A percentile compares a stretch with the other conserved stretches of the same genome.
These are phyloP conservation scores for Exophiala viscosa DNA, from an alignment of 2,329 filamentous ascomycete genomes.

Conservation along the genomic window DNA sequence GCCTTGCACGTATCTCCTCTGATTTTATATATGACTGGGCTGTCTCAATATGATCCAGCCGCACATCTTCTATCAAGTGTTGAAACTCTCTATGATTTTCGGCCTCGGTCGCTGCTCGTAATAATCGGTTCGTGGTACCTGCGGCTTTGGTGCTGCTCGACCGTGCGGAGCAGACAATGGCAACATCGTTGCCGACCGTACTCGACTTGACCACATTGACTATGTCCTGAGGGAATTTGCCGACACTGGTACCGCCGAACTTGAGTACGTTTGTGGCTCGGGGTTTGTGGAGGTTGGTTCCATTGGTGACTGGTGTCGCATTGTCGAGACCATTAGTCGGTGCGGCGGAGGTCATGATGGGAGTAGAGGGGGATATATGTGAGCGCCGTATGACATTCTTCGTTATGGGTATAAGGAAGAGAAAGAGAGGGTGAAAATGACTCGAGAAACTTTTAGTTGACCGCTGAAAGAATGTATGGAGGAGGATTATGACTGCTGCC, in stretches of 20 bases:
- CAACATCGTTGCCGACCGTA: conserved; percentile 68
- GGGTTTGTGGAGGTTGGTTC: conserved; percentile 9
- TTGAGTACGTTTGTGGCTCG: conserved; percentile 22
- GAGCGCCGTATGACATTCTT: conserved; percentile 10
- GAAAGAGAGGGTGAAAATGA: not conserved
- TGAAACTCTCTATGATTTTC: conserved; percentile 58
- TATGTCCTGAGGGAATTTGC: conserved; percentile 81
- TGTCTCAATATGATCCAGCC: conserved; percentile 73
- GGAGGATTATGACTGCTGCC: too few relatives aligned
- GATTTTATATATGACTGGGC: conserved; percentile 62
- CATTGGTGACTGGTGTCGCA: conserved; percentile 7
- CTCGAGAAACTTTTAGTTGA: not conserved
- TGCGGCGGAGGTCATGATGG: conserved; percentile 19
- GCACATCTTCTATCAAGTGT: conserved; percentile 74
- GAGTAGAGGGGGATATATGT: not conserved
- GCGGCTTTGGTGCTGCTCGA: conserved; percentile 92
- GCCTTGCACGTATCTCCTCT: conserved; percentile 53
- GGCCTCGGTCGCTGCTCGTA: conserved; percentile 49
- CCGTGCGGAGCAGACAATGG: conserved; percentile 91
- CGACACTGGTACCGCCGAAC: conserved; percentile 67
- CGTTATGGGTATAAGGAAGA: not conserved
- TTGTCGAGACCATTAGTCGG: conserved; percentile 26
- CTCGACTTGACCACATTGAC: conserved; percentile 66
- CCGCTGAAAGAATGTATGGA: too few relatives aligned
- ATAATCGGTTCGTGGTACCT: conserved; percentile 77